phyloP scores from a whole-genome alignment of 1,284 basidiomycete genomes.

The Marasmius sp. region DNA sequence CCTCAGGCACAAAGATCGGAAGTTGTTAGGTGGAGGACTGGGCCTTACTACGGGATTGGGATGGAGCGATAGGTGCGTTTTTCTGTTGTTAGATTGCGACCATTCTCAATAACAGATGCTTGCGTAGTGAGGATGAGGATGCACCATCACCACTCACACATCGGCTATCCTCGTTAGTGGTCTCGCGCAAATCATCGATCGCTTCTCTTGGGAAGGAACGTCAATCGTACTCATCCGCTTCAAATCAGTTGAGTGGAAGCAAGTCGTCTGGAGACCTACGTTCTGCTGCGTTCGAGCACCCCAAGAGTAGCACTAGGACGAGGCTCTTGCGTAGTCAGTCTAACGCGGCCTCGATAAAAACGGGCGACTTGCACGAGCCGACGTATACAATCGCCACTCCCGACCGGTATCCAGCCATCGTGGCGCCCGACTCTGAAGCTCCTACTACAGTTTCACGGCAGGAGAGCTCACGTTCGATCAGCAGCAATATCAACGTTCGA shows the following conservation, averaged over 20 bases:
- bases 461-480: not conserved
- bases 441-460: not conserved
- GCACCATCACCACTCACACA: slow-evolving; percentile 72
- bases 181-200: slow-evolving; percentile 43
- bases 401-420: not conserved
- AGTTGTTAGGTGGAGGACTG: slow-evolving; percentile 65
- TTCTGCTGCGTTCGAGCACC: not conserved
- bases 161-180: slow-evolving; percentile 56
- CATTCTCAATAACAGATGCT: not conserved
- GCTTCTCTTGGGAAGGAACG: slow-evolving; percentile 13
- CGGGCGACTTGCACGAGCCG: not conserved
- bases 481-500: not conserved
- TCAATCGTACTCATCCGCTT: not conserved
- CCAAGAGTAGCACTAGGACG: not conserved
- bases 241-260: not conserved
- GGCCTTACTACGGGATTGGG: slow-evolving; percentile 80
- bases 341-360: not conserved
- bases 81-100: not conserved
- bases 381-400: not conserved
- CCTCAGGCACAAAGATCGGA: slow-evolving; percentile 69
- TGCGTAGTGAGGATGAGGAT: slow-evolving; percentile 73
- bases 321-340: not conserved
- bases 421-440: not conserved
- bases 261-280: slow-evolving; percentile 13
- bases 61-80: slow-evolving; percentile 75